Percentiles rank a stretch among this genome's conserved stretches.
phyloP scores from a whole-genome alignment of 129 eudicot species.

The Scalesia atractyloides region DNA sequence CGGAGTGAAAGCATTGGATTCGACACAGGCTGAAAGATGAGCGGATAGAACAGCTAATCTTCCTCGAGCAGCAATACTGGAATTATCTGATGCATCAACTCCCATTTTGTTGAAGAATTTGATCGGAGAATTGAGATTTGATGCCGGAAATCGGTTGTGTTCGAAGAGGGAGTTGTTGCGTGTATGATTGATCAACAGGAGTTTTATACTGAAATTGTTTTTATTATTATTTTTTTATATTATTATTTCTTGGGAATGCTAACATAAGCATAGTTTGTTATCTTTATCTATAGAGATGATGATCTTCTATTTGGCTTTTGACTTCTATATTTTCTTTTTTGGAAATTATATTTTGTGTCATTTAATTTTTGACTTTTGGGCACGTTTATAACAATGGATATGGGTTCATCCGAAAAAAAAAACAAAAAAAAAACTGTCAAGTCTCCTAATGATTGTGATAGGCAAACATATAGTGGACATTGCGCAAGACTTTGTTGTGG shows the following conservation, averaged over 20 bases:
- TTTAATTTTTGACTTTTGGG: not conserved
- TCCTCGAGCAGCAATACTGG: constrained; percentile 53
- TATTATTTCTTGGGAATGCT: constrained; percentile 32
- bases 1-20: constrained; percentile 36
- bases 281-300: constrained; percentile 24
- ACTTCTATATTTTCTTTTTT: not conserved
- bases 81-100: constrained; percentile 22
- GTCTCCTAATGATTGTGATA: no score
- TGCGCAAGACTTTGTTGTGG: no score
- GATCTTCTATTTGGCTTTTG: not conserved
- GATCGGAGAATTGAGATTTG: not conserved
- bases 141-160: not conserved
- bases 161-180: constrained; percentile 30
- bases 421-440: no score
- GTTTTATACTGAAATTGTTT: no score
- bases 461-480: no score
- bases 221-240: constrained; percentile 1
- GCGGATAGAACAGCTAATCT: constrained; percentile 80
- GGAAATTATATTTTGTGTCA: not conserved
- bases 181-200: constrained; percentile 33
- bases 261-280: constrained; percentile 7
- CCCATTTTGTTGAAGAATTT: constrained; percentile 26
- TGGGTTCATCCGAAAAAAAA: no score
- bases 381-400: not conserved
- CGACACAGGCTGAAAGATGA: constrained; percentile 57